phyloP scores from a whole-genome alignment of 345 rosid genomes.

The Aquilaria malaccensis region DNA sequence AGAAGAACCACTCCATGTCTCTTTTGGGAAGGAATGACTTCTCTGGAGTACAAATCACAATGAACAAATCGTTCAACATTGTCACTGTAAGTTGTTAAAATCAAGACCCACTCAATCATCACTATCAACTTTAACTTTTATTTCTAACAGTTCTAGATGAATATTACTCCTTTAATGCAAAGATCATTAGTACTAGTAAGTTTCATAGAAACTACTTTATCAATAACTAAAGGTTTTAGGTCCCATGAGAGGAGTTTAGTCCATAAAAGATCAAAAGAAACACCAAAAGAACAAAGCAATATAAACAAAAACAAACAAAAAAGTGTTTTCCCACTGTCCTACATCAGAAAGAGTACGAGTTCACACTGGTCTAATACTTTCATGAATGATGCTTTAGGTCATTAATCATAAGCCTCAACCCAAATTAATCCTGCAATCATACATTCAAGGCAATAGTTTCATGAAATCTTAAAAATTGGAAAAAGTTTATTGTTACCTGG shows the following conservation, averaged over 20 bases:
- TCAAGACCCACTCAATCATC: too few species aligned
- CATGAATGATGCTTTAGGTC: not conserved
- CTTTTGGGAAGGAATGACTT: slow-evolving; percentile 73
- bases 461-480: not conserved
- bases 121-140: not conserved
- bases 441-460: too few species aligned
- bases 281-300: slow-evolving; percentile 5
- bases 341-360: slow-evolving; percentile 10
- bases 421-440: not conserved
- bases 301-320: slow-evolving; percentile 15
- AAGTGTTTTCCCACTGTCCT: slow-evolving; percentile 18
- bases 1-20: slow-evolving; percentile 95
- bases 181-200: too few species aligned
- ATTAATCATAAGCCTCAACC: too few species aligned
- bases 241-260: slow-evolving; percentile 11
- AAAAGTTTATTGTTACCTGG: slow-evolving; percentile 39
- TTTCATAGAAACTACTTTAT: slow-evolving; percentile 5
- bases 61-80: too few species aligned
- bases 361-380: slow-evolving; percentile 13
- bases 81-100: too few species aligned
- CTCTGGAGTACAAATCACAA: slow-evolving; percentile 28
- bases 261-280: slow-evolving; percentile 7
- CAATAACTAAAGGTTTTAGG: slow-evolving; percentile 14
- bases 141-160: too few species aligned
- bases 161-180: too few species aligned